Evolutionary conservation across 1,284 basidiomycete species (phyloP), one percentile per base, ranked within the genome.

Genomic region (Marasmius tenuissimus): DNA sequence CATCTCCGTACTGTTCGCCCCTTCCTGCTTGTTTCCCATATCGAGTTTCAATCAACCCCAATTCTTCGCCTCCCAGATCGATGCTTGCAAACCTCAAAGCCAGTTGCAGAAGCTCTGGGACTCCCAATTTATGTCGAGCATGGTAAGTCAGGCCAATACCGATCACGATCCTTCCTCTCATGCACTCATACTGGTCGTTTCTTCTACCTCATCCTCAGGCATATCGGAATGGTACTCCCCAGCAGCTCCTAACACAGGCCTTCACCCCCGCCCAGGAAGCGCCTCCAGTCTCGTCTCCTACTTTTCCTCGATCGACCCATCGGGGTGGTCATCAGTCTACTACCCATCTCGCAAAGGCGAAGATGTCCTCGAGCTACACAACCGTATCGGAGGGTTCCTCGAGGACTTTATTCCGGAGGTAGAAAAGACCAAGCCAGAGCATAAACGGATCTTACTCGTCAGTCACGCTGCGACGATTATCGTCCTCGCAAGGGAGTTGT

Each of bases 151-250:
- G 27, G 27, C 2, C 27, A 4, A 27, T 27, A 27, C 27, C 27
- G 9, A 52, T 55, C 3, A 18, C 33, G n/a, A 8, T 20, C 34
- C 42, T 16, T 37, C 5, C 54, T 47, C 57, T 35, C 57, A 45
- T 33, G 50, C 51, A 53, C 33, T 48, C 42, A 1, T 47, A 12
- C 11, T 42, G n/a, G n/a, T 6, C 6, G 6, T 12, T 42, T 42
- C 12, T 42, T n/a, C 45, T 47, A 8, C 45, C 45, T 47, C 45
- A 53, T 35, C n/a, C 35, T 27, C 67, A 91, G 93, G 93, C 8
- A 71, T 95, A 10, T 83, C 86, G 4, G 94, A 95, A 73, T 95
- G 93, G 93, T 95, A 91, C 72, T 91, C 89, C 2, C 91, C 89
- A 34, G 91, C 85, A 22, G 75, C 72, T 7, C 84, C 85, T 0